phyloP scores from a whole-genome alignment of 1,284 basidiomycete genomes.

The Austroboletus sp. region DNA sequence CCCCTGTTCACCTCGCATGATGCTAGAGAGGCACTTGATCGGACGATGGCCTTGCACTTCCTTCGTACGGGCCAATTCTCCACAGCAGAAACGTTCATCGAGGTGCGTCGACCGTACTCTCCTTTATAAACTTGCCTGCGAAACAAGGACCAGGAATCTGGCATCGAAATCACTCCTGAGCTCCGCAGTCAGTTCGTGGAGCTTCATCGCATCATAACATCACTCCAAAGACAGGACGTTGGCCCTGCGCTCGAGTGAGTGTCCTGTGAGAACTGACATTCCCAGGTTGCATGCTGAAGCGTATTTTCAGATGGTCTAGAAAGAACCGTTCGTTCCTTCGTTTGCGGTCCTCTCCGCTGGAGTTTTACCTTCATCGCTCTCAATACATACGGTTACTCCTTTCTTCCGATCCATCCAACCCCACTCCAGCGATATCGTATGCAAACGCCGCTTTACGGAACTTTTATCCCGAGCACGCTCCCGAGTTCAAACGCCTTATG shows the following conservation, averaged over 20 bases:
- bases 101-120: constrained; percentile 39
- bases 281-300: constrained; percentile 7
- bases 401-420: constrained; percentile 48
- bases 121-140: not conserved
- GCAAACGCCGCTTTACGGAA: constrained; percentile 60
- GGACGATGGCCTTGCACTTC: constrained; percentile 70
- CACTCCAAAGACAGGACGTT: constrained; percentile 63
- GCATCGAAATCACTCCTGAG: constrained; percentile 52
- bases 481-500: constrained; percentile 73
- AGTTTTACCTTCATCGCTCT: constrained; percentile 82
- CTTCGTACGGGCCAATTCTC: constrained; percentile 74
- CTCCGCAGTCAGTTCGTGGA: constrained; percentile 59
- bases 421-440: constrained; percentile 64
- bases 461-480: constrained; percentile 59
- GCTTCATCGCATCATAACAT: constrained; percentile 67
- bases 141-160: constrained; percentile 55
- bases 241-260: constrained; percentile 67
- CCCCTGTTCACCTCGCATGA: constrained; percentile 60
- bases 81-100: constrained; percentile 64
- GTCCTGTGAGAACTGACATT: not conserved
- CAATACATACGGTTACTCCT: constrained; percentile 73
- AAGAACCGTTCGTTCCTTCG: constrained; percentile 61
- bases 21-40: constrained; percentile 61
- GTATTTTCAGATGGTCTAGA: constrained; percentile 61
- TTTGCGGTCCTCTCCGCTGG: constrained; percentile 66